Percentiles rank a stretch among this genome's conserved stretches.
Evolutionary conservation across 495 filamentous ascomycete species (phyloP).

Genomic region (Talaromyces borbonicus): DNA sequence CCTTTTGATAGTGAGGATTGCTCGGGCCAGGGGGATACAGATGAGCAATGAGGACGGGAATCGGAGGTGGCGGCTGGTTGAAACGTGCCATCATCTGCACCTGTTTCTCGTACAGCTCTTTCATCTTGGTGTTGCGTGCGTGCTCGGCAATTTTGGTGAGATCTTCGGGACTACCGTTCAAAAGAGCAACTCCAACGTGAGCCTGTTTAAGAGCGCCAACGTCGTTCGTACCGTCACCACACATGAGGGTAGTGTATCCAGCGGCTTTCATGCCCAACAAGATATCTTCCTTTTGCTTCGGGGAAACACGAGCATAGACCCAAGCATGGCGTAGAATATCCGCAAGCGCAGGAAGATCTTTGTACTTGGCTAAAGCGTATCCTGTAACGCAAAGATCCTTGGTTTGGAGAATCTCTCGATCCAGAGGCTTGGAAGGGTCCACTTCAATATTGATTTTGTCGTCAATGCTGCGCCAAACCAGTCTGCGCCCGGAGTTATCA

Average conservation of each 20-base stretch:
- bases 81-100: conserved; percentile 80
- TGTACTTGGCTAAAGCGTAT: conserved; percentile 85
- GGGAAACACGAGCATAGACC: conserved; percentile 97
- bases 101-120: conserved; percentile 98
- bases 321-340: conserved; percentile 79
- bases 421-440: conserved; percentile 70
- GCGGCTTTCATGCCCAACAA: conserved; percentile 88
- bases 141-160: conserved; percentile 87
- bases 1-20: conserved; percentile 95
- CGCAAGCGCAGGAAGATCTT: conserved; percentile 61
- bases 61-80: conserved; percentile 82
- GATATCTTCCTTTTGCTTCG: conserved; percentile 98
- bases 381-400: conserved; percentile 97
- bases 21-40: conserved; percentile 82
- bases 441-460: conserved; percentile 84
- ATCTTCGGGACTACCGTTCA: conserved; percentile 90
- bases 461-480: conserved; percentile 94
- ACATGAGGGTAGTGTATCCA: conserved; percentile 98
- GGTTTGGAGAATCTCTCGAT: conserved; percentile 65
- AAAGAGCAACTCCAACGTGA: conserved; percentile 88
- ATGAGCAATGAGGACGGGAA: conserved; percentile 84
- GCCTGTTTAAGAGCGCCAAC: conserved; percentile 98
- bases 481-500: conserved; percentile 65
- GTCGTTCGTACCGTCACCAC: conserved; percentile 97
- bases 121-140: conserved; percentile 89